phyloP scores from a whole-genome alignment of 2,329 filamentous ascomycete genomes.

The Colletotrichum horii region DNA sequence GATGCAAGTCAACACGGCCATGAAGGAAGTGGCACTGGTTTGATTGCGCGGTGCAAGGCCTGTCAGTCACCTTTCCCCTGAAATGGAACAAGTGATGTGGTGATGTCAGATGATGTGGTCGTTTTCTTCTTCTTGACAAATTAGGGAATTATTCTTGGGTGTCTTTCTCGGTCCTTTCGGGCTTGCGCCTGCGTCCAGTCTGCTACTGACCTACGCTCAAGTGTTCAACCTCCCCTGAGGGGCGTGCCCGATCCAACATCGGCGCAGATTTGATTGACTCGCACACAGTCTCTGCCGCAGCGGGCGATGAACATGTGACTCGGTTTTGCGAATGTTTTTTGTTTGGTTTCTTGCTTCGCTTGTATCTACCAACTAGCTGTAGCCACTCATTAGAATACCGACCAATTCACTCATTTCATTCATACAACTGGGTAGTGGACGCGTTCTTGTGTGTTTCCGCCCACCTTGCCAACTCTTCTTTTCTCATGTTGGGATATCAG shows the following conservation, averaged over 20 bases:
- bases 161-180: background rate
- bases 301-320: background rate
- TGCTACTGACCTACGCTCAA: slow-evolving; percentile 12
- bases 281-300: background rate
- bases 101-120: background rate
- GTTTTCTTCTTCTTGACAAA: background rate
- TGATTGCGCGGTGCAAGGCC: background rate
- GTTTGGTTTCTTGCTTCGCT: background rate
- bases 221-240: background rate
- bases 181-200: slow-evolving; percentile 1
- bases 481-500: background rate
- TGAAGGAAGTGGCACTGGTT: slow-evolving; percentile 24
- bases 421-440: background rate
- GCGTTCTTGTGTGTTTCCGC: background rate
- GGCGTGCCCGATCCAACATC: slow-evolving; percentile 15
- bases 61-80: slow-evolving; percentile 2
- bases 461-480: background rate
- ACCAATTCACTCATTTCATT: slow-evolving; percentile 10
- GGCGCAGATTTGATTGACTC: background rate
- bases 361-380: slow-evolving; percentile 17
- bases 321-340: background rate
- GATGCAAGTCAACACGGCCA: slow-evolving; percentile 32
- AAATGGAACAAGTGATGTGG: background rate
- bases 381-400: slow-evolving; percentile 22
- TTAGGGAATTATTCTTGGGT: background rate